Evolutionary conservation across 2,329 filamentous ascomycete genomes (phyloP), one percentile per base, ranked within the genome.

Genomic region (Bipolaris zeicola): DNA sequence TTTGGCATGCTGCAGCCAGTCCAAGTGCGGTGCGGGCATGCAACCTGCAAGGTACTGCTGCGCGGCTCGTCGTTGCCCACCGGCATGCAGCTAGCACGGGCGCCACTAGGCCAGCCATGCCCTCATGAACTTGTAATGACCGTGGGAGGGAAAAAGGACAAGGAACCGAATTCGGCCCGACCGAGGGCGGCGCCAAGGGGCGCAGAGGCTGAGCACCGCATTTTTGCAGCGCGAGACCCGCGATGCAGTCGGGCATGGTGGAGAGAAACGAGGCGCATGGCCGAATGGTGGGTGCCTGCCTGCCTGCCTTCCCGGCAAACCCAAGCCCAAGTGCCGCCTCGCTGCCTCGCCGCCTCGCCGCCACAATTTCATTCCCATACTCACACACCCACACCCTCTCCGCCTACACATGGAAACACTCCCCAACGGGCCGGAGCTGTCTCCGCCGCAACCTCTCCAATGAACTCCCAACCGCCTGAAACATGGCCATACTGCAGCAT

Each of bases 121-220:
- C 26, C 20, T 22, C 39, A n/a, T 42, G 22, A 42, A 42, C 39
- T 41, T 26, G 39, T 42, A 10, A n/a, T 13, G 22, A 1, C 39
- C 39, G 13, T 24, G 24, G 13, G 13, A n/a, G 6, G 48, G 41
- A 41, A 54, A 54, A 49, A 49, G 50, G 22, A 43, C 24, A 16
- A 10, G 10, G 13, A 42, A 13, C 13, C 7, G 6, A 5, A 42
- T 26, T 58, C 64, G 63, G 61, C 44, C 65, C 65, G 65, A 58
- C 45, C 48, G 44, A 20, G 43, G 58, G 50, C 57, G 59, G 59
- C 55, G 59, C 60, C 57, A 60, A 57, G 52, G 50, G 41, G 54
- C 58, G 58, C 49, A 20, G 41, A 58, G 45, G 52, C 57, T 60
- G 57, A 52, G 57, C 50, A 52, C n/a, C 24, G 53, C 50, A 44